phyloP scores from a whole-genome alignment of 177 flowering plant genomes.

The Vitis hybrid region DNA sequence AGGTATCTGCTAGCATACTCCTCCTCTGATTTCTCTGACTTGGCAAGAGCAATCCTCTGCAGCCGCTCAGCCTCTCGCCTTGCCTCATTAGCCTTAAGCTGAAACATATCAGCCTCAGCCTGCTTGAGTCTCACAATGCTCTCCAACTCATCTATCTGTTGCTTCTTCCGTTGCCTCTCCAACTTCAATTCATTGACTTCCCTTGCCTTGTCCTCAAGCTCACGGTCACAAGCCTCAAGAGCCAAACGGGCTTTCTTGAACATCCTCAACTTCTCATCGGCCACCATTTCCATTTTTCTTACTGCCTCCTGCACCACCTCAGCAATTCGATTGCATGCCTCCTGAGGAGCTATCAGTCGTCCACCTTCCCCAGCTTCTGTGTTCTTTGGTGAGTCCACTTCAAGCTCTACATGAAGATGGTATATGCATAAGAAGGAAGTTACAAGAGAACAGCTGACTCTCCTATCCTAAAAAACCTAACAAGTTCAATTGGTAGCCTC shows the following conservation, averaged over 20 bases:
- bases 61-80: slow-evolving; percentile 92
- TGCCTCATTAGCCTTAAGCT: slow-evolving; percentile 91
- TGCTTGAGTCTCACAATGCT: slow-evolving; percentile 87
- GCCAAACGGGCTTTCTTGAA: slow-evolving; percentile 79
- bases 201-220: slow-evolving; percentile 81
- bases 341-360: slow-evolving; percentile 81
- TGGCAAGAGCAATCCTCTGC: slow-evolving; percentile 78
- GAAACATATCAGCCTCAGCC: slow-evolving; percentile 99
- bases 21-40: slow-evolving; percentile 87
- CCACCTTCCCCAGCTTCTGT: slow-evolving; percentile 70
- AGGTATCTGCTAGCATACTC: slow-evolving; percentile 90
- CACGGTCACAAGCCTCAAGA: slow-evolving; percentile 84
- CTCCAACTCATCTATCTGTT: slow-evolving; percentile 87
- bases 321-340: slow-evolving; percentile 84
- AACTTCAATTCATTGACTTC: slow-evolving; percentile 71
- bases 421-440: not conserved
- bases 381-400: slow-evolving; percentile 63
- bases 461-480: not conserved
- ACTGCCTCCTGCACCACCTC: slow-evolving; percentile 96
- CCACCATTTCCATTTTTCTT: slow-evolving; percentile 95
- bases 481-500: no score
- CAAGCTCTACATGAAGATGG: slow-evolving; percentile 59
- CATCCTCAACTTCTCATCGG: slow-evolving; percentile 86
- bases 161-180: slow-evolving; percentile 81
- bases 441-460: slow-evolving; percentile 1